phyloP scores from a whole-genome alignment of 345 rosid species.

The Eucalyptus cladocalyx region DNA sequence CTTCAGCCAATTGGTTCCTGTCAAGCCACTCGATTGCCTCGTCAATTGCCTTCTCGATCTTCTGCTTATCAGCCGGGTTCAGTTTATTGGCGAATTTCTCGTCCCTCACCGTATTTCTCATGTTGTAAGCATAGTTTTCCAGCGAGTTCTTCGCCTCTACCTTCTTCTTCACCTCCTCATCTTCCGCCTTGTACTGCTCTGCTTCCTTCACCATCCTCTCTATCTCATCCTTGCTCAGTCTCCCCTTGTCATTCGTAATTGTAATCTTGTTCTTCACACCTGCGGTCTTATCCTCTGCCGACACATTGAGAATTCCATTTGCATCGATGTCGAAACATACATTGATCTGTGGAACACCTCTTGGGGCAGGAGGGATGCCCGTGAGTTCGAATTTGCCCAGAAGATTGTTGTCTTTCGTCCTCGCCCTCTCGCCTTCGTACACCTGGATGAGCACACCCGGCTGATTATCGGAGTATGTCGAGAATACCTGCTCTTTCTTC shows the following conservation, averaged over 20 bases:
- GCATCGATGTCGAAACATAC: background rate
- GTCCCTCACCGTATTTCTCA: background rate
- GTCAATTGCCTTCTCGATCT: conserved; percentile 1
- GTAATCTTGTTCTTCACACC: background rate
- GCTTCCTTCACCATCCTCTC: conserved; percentile 1
- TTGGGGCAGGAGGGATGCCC: background rate
- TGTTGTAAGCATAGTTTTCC: conserved; percentile 3
- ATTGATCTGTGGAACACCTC: background rate
- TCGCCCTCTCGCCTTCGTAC: background rate
- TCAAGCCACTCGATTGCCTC: background rate
- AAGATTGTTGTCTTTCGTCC: background rate
- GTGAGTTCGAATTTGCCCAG: background rate
- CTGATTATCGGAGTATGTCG: background rate
- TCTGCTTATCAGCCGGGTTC: background rate
- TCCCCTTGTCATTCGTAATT: background rate
- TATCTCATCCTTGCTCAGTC: background rate
- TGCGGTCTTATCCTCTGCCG: background rate
- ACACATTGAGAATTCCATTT: background rate
- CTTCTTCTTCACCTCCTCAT: conserved; percentile 9
- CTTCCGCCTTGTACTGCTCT: conserved; percentile 1
- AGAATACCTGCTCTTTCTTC: conserved; percentile 3
- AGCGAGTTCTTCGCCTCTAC: conserved; percentile 4
- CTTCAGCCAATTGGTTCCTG: background rate
- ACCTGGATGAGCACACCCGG: background rate
- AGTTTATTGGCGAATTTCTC: background rate